Conservation (phyloP, 768 basidiomycete species). For the Auricularia sp. region DNA sequence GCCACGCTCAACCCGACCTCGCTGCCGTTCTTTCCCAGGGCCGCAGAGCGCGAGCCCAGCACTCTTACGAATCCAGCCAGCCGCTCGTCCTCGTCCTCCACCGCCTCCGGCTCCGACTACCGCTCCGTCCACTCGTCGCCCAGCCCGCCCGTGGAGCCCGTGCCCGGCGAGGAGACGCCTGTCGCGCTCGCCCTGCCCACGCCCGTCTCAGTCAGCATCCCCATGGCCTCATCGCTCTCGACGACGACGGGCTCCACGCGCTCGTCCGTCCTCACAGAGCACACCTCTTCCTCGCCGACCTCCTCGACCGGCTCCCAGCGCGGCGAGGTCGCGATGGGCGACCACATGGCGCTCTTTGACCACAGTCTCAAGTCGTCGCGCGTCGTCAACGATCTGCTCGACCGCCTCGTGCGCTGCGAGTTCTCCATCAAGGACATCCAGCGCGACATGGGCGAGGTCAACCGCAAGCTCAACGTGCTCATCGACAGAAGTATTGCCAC, state of each 20-base stretch:
- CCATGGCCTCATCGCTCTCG: constrained; percentile 25
- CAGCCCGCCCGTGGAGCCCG: constrained; percentile 27
- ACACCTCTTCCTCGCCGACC: constrained; percentile 62
- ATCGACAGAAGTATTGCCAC: constrained; percentile 53
- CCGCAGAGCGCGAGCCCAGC: constrained; percentile 11
- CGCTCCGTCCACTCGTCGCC: constrained; percentile 64
- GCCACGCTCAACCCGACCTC: constrained; percentile 73
- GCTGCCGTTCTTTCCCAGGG: constrained; percentile 76
- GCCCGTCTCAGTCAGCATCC: constrained; percentile 31
- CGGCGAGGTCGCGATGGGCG: constrained; percentile 44
- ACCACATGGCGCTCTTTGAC: constrained; percentile 45
- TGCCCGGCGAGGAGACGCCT: constrained; percentile 17
- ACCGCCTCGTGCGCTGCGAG: constrained; percentile 66
- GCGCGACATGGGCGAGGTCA: constrained; percentile 61
- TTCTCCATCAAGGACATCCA: constrained; percentile 61
- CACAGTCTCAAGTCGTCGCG: constrained; percentile 68
- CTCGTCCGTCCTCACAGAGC: constrained; percentile 35
- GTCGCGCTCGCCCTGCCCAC: constrained; percentile 24
- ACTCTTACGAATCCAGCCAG: not conserved
- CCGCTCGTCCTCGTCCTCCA: constrained; percentile 26
- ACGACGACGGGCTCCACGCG: constrained; percentile 25
- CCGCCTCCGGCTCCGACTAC: constrained; percentile 53
- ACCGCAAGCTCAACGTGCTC: constrained; percentile 67
- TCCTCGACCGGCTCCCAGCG: constrained; percentile 72
- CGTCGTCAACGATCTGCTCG: constrained; percentile 63